Percentiles rank a stretch among this genome's conserved stretches.
Conservation (phyloP, 1,284 basidiomycete genomes). For the Porogramme epimiltina region DNA sequence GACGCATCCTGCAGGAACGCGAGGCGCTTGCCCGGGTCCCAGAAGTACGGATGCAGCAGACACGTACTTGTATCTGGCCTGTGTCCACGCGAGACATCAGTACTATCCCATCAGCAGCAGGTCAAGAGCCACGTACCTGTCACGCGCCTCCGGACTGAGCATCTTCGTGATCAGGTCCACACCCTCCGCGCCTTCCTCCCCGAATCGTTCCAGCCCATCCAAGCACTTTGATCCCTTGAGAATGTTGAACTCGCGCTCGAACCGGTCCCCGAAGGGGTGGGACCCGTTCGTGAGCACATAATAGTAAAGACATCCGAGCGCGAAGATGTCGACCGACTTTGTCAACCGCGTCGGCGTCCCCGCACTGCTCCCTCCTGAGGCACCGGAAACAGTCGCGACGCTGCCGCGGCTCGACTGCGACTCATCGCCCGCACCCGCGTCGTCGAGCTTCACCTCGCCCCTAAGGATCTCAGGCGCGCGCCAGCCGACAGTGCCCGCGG, state of each 20-base stretch:
- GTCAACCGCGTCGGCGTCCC: conserved; percentile 73
- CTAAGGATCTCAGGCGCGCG: conserved; percentile 91
- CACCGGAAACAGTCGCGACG: conserved; percentile 39
- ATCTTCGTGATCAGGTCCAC: conserved; percentile 77
- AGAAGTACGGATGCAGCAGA: conserved; percentile 95
- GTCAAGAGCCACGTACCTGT: conserved; percentile 57
- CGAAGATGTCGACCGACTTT: conserved; percentile 93
- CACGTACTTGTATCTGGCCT: conserved; percentile 89
- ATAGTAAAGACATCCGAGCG: conserved; percentile 91
- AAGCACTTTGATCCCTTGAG: conserved; percentile 77
- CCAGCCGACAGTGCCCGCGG: conserved; percentile 93
- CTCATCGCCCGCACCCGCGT: conserved; percentile 63
- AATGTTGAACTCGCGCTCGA: conserved; percentile 91
- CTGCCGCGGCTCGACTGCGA: conserved; percentile 71
- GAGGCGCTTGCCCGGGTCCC: conserved; percentile 85
- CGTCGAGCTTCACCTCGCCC: conserved; percentile 89
- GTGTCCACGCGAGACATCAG: background rate
- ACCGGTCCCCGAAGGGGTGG: conserved; percentile 91
- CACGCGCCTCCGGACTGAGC: conserved; percentile 73
- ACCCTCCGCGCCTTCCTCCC: conserved; percentile 91
- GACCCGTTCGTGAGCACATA: conserved; percentile 86
- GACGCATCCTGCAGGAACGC: conserved; percentile 96
- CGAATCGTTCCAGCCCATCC: conserved; percentile 73
- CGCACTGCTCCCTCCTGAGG: conserved; percentile 23
- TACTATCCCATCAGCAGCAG: background rate